Conservation (phyloP, 75 land plant genomes). For the Pinus taeda region DNA sequence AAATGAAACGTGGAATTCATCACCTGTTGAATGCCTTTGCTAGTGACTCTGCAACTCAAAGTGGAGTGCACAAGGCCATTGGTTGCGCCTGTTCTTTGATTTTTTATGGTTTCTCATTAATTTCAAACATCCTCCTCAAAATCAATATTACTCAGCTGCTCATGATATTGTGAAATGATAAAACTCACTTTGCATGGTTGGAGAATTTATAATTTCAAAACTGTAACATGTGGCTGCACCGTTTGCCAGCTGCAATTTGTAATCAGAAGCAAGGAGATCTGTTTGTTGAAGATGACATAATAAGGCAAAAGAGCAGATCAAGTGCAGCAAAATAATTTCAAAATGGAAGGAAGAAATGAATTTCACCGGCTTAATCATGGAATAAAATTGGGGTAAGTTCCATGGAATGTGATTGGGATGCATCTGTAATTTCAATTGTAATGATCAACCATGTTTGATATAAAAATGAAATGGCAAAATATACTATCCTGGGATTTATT, state of each 20-base stretch:
- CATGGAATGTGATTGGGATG: neutral
- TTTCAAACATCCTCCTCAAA: too few relatives aligned
- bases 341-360: constrained; percentile 4
- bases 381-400: constrained; percentile 1
- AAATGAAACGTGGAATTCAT: neutral
- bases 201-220: neutral
- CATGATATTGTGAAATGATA: neutral
- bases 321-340: neutral
- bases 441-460: neutral
- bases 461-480: neutral
- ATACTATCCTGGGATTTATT: neutral
- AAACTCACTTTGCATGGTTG: neutral
- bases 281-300: neutral
- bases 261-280: neutral
- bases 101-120: neutral
- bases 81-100: neutral
- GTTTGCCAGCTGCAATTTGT: neutral
- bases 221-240: neutral
- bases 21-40: too few relatives aligned
- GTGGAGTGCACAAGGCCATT: too few relatives aligned
- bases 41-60: too few relatives aligned
- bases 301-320: neutral
- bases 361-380: neutral
- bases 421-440: too few relatives aligned
- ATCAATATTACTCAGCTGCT: too few relatives aligned